A percentile compares a stretch with the other conserved stretches of the same genome.
Conservation (phyloP, 2,329 filamentous ascomycete genomes). For the Cladophialophora immunda region DNA sequence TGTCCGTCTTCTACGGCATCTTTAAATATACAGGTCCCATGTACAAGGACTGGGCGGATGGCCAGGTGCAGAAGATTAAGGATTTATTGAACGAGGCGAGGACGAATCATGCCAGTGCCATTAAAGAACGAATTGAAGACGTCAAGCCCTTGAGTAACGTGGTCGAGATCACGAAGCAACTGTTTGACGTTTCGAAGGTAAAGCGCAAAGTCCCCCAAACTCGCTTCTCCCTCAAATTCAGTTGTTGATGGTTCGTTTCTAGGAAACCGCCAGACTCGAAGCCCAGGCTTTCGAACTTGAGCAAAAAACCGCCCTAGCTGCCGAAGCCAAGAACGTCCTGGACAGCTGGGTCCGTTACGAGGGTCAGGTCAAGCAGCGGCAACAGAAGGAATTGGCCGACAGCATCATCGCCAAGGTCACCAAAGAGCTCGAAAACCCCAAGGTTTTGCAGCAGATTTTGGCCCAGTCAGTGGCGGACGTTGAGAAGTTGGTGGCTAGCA, state of each 20-base stretch:
- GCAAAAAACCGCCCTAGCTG: constrained; percentile 90
- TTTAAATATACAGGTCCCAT: constrained; percentile 93
- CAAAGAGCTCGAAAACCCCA: constrained; percentile 99
- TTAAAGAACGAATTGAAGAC: constrained; percentile 91
- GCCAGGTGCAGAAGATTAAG: constrained; percentile 90
- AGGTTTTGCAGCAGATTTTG: constrained; percentile 95
- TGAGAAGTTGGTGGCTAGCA: constrained; percentile 65
- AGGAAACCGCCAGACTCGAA: constrained; percentile 98
- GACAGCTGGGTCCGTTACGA: constrained; percentile 99
- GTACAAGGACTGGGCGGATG: constrained; percentile 92
- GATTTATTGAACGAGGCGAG: constrained; percentile 93
- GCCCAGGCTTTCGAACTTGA: constrained; percentile 95
- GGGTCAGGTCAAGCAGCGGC: constrained; percentile 96
- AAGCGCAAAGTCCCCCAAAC: background rate
- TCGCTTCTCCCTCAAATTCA: background rate
- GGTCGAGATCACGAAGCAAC: constrained; percentile 93
- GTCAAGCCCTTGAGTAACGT: constrained; percentile 95
- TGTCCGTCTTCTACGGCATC: constrained; percentile 90
- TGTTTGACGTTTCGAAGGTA: constrained; percentile 99
- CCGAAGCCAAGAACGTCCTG: constrained; percentile 92
- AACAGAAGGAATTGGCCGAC: constrained; percentile 95
- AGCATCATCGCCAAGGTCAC: constrained; percentile 95
- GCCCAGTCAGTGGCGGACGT: constrained; percentile 96
- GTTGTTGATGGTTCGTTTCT: constrained; percentile 19
- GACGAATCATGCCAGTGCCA: constrained; percentile 92